Percentiles rank a stretch among this genome's conserved stretches.
Conservation (phyloP, 371 early-diverging fungal genomes). For the Umbelopsis sp. region DNA sequence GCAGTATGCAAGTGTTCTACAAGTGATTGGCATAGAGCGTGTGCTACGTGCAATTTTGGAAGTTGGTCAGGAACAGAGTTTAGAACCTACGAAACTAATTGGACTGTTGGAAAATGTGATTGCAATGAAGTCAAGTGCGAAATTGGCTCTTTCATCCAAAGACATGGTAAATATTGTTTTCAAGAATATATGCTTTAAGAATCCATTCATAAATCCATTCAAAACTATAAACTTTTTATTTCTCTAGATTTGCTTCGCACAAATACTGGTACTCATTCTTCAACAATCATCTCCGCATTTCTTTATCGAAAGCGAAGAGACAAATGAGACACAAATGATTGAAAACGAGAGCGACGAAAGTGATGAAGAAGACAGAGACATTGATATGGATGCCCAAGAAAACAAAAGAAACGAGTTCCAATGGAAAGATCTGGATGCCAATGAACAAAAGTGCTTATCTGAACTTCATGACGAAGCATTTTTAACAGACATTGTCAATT, state of each 20-base stretch:
- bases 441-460: neutral
- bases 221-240: neutral
- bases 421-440: neutral
- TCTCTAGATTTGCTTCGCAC: neutral
- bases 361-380: conserved; percentile 49
- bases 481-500: neutral
- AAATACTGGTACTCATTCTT: neutral
- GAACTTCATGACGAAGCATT: neutral
- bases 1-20: neutral
- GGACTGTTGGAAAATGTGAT: conserved; percentile 6
- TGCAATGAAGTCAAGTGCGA: neutral
- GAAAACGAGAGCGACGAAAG: conserved; percentile 44
- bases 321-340: conserved; percentile 21
- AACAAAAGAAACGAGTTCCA: neutral
- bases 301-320: conserved; percentile 22
- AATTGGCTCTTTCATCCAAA: neutral
- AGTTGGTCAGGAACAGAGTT: neutral
- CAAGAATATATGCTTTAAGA: no score
- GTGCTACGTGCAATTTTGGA: neutral
- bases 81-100: neutral
- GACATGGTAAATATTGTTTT: neutral
- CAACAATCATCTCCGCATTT: conserved; percentile 19
- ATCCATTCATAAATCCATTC: neutral
- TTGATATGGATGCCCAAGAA: conserved; percentile 27
- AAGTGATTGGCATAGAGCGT: neutral